Evolutionary conservation across 768 basidiomycete species (phyloP).

Genomic region (Termitomyces sp.): DNA sequence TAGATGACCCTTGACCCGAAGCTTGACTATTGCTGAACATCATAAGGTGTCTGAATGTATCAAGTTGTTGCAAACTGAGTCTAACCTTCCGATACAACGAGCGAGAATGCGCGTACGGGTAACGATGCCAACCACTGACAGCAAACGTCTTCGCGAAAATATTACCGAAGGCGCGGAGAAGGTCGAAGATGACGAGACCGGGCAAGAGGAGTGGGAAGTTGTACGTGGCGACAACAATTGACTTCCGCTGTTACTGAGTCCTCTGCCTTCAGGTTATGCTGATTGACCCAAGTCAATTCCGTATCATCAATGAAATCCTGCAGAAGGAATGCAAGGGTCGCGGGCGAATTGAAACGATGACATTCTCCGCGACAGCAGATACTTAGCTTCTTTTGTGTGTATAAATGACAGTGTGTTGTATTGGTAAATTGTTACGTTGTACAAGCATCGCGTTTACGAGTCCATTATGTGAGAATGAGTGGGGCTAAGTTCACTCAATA

Average conservation of each 20-base stretch:
- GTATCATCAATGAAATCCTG: conserved; percentile 82
- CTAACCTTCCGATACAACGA: conserved; percentile 88
- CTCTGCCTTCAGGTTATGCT: conserved; percentile 63
- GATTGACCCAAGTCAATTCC: conserved; percentile 92
- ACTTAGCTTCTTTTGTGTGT: conserved; percentile 6
- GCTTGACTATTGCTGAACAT: not conserved
- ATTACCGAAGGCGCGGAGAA: conserved; percentile 73
- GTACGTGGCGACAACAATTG: conserved; percentile 44
- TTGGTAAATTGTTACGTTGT: conserved; percentile 5
- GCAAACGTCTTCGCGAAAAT: conserved; percentile 65
- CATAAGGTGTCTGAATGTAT: conserved; percentile 84
- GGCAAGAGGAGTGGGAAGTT: conserved; percentile 77
- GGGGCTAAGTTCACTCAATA: conserved; percentile 25
- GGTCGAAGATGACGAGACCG: conserved; percentile 79
- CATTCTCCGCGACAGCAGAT: conserved; percentile 61
- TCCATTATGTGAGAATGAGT: not conserved
- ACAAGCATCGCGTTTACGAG: conserved; percentile 5
- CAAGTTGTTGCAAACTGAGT: conserved; percentile 74
- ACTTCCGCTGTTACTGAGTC: not conserved
- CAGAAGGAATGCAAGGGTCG: conserved; percentile 90
- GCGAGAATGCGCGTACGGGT: conserved; percentile 92
- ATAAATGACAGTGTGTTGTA: not conserved
- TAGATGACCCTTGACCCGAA: conserved; percentile 9
- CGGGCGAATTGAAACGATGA: conserved; percentile 81
- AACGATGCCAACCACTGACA: conserved; percentile 65